Conservation (phyloP, 2,329 filamentous ascomycete species). For the Trichoderma arundinaceum region DNA sequence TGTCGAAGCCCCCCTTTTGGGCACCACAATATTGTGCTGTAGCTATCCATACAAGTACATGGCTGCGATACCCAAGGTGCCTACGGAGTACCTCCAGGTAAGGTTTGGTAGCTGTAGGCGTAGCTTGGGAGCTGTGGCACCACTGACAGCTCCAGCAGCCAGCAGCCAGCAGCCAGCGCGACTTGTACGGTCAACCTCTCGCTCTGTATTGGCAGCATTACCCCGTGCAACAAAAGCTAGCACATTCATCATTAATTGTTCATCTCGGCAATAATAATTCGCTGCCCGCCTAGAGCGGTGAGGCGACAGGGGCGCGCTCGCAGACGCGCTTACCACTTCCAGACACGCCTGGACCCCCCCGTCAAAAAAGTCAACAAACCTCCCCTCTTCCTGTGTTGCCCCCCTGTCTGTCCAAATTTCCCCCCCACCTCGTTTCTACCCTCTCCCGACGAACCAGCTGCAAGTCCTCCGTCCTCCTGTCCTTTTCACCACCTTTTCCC, state of each 20-base stretch:
- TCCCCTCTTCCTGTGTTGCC: slow-evolving; percentile 33
- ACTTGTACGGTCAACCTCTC: too few relatives aligned
- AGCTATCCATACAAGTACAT: slow-evolving; percentile 10
- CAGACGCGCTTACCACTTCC: slow-evolving; percentile 46
- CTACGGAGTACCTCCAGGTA: too few relatives aligned
- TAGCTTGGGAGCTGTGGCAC: too few relatives aligned
- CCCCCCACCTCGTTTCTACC: slow-evolving; percentile 50
- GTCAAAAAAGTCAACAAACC: slow-evolving; percentile 48
- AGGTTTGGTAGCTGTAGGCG: too few relatives aligned
- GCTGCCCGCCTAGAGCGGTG: slow-evolving; percentile 34
- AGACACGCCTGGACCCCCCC: slow-evolving; percentile 39
- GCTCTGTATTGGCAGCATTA: too few relatives aligned
- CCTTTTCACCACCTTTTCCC: slow-evolving; percentile 37
- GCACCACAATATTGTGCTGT: slow-evolving; percentile 10
- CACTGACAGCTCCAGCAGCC: too few relatives aligned
- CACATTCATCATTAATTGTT: background rate
- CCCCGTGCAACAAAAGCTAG: too few relatives aligned
- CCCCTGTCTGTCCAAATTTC: slow-evolving; percentile 52
- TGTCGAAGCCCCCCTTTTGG: slow-evolving; percentile 19
- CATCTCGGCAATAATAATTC: slow-evolving; percentile 25
- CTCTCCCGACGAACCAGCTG: slow-evolving; percentile 33
- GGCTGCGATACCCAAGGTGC: too few relatives aligned
- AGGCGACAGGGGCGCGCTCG: slow-evolving; percentile 32
- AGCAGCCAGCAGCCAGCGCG: too few relatives aligned
- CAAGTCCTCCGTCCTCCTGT: slow-evolving; percentile 36